Evolutionary conservation across 768 basidiomycete genomes (phyloP), one percentile per base, ranked within the genome.

Genomic region (Pisolithus orientalis): DNA sequence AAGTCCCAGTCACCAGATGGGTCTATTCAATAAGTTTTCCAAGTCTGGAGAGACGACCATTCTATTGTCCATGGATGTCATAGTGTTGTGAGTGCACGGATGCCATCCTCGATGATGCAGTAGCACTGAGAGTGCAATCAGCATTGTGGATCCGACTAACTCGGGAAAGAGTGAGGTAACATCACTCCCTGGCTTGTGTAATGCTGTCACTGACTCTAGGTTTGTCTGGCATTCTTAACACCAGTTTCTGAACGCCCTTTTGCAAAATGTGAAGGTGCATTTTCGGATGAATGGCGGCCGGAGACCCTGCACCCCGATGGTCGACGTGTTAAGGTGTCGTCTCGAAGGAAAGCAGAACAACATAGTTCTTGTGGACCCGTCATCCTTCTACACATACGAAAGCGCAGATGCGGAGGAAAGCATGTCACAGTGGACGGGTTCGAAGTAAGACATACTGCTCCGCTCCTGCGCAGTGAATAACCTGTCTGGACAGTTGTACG

Each of bases 201-300:
- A 29, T 29, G 3, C 28, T 29, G 28, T 29, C 28, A 29, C 28
- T 29, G 5, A 29, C 28, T 29, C 28, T 29, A 29, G 3, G 73
- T 27, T 21, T 21, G 21, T 21, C 21, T 21, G 21, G 21, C 21
- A 29, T 7, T 29, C 28, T 29, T 5, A 29, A 5, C 28, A 3
- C 43, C 21, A 44, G 43, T 44, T 44, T 44, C 14, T 44, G 21
- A 21, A 21, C 25, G 43, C 21, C 11, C 24, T 44, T n/a, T 21
- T 44, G 25, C 21, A 24, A 44, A 44, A 27, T 25, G 10, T 25
- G 43, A 24, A 44, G 8, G 25, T 24, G 6, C 24, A 44, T 29
- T 29, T 7, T 29, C 28, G 28, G 14, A 21, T 27, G 10, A 44
- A 44, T 13, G 25, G 8, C 10, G 43, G 43, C 24, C 43, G 13